Percentiles rank a stretch among this genome's conserved stretches.
These are phyloP conservation scores for Russula brevipes DNA, from an alignment of 768 basidiomycete species.

Conservation along the genomic window DNA sequence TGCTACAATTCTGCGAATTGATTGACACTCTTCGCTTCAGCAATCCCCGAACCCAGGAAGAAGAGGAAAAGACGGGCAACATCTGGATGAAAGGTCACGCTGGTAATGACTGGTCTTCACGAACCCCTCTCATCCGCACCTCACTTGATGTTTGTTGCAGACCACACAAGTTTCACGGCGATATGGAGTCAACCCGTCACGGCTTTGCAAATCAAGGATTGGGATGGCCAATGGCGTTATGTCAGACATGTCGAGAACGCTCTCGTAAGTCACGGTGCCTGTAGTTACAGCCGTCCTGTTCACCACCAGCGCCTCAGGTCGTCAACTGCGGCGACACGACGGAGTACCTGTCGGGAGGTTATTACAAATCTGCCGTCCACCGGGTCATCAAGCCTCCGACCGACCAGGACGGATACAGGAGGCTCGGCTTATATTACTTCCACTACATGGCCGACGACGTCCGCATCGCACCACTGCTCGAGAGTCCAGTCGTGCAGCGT, in stretches of 20 bases:
- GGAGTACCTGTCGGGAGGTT: conserved; percentile 36
- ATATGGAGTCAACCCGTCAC: conserved; percentile 38
- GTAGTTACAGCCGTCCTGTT: neutral
- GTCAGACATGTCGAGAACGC: conserved; percentile 36
- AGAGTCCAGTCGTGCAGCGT: conserved; percentile 34
- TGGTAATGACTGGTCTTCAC: conserved; percentile 24
- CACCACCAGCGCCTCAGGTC: conserved; percentile 31
- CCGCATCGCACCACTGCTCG: conserved; percentile 29
- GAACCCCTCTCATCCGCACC: neutral
- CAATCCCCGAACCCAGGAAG: conserved; percentile 33
- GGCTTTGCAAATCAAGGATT: conserved; percentile 35
- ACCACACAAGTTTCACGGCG: conserved; percentile 34
- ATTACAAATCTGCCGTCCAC: conserved; percentile 36
- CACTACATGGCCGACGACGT: conserved; percentile 32
- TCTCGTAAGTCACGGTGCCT: conserved; percentile 27
- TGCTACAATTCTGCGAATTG: neutral
- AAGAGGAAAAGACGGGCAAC: conserved; percentile 31
- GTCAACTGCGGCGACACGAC: conserved; percentile 36
- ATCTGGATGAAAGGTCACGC: conserved; percentile 39
- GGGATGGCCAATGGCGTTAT: conserved; percentile 37
- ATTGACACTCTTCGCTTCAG: conserved; percentile 24
- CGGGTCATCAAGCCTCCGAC: conserved; percentile 37
- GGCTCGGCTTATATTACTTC: conserved; percentile 37
- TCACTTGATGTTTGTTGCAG: conserved; percentile 20
- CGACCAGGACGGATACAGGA: conserved; percentile 33